These are phyloP conservation scores for Pulveroboletus frians DNA, from an alignment of 768 basidiomycete genomes.

Conservation along the genomic window DNA sequence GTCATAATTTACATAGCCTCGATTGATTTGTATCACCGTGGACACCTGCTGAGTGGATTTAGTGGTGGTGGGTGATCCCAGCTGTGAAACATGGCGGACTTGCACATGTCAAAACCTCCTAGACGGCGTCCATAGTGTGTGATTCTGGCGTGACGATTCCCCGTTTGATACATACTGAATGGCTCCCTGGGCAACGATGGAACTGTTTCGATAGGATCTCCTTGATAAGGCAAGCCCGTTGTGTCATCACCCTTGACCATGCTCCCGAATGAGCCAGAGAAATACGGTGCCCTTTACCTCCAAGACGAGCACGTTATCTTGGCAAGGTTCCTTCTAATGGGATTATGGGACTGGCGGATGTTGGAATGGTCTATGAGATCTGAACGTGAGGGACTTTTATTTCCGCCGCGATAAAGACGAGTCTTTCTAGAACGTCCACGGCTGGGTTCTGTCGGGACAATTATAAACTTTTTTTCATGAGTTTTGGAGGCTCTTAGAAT, in stretches of 20 bases:
- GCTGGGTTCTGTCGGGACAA: conserved; percentile 23
- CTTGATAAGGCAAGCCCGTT: conserved; percentile 6
- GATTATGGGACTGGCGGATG: conserved; percentile 3
- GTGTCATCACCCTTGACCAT: conserved; percentile 7
- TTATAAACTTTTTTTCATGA: conserved; percentile 9
- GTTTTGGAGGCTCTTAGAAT: conserved; percentile 14
- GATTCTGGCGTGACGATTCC: conserved; percentile 3
- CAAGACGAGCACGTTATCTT: not conserved
- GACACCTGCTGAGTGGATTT: conserved; percentile 3
- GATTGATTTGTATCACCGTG: conserved; percentile 5
- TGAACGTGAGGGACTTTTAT: conserved; percentile 2
- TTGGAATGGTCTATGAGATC: not conserved
- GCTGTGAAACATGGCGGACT: not conserved
- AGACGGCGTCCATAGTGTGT: not conserved
- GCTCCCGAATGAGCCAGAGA: not conserved
- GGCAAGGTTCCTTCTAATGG: not conserved
- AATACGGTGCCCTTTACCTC: conserved; percentile 4
- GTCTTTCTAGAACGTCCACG: not conserved
- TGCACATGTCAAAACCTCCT: not conserved
- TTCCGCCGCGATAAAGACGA: conserved; percentile 13
- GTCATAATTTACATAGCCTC: conserved; percentile 23
- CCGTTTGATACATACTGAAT: conserved; percentile 1
- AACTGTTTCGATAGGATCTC: conserved; percentile 2
- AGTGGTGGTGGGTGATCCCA: not conserved
- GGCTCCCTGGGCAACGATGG: not conserved